Evolutionary conservation across 2,329 filamentous ascomycete genomes (phyloP).

Genomic region (Stromatinia cepivora): DNA sequence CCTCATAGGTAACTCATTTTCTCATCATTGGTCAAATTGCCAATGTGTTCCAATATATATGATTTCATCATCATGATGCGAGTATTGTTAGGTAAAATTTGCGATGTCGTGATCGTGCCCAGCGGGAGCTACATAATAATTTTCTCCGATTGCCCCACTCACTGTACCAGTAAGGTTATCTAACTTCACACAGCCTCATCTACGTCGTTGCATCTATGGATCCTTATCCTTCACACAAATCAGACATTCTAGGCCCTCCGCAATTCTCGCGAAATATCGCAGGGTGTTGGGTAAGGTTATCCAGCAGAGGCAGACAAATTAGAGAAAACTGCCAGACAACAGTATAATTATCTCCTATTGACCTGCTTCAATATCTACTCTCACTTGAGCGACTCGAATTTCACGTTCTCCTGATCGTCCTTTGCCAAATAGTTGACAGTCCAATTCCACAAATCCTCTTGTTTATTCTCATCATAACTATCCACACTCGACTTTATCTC

Average conservation of each 20-base stretch:
- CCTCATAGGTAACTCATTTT: constrained; percentile 1
- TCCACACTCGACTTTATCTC: constrained; percentile 46
- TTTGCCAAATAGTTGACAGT: constrained; percentile 44
- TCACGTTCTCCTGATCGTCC: constrained; percentile 9
- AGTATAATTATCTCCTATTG: too few relatives aligned
- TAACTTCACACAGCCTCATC: too few relatives aligned
- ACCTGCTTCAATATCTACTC: neutral
- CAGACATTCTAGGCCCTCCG: neutral
- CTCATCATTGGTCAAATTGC: neutral
- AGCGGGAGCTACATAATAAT: neutral
- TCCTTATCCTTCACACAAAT: neutral
- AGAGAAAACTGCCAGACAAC: neutral
- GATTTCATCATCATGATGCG: neutral
- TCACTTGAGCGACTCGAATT: constrained; percentile 21
- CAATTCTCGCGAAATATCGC: neutral
- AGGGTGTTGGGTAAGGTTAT: neutral
- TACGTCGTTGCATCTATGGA: neutral
- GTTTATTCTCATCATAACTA: constrained; percentile 48
- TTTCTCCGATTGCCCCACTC: constrained; percentile 15
- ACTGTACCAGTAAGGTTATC: neutral
- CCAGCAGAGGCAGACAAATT: neutral
- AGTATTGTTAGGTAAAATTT: constrained; percentile 9
- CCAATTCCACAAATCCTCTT: constrained; percentile 53
- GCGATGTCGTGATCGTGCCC: constrained; percentile 19
- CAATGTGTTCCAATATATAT: neutral